A percentile compares a stretch with the other conserved stretches of the same genome.
These are phyloP conservation scores for Alternaria atra DNA, from an alignment of 2,329 filamentous ascomycete species.

Conservation along the genomic window DNA sequence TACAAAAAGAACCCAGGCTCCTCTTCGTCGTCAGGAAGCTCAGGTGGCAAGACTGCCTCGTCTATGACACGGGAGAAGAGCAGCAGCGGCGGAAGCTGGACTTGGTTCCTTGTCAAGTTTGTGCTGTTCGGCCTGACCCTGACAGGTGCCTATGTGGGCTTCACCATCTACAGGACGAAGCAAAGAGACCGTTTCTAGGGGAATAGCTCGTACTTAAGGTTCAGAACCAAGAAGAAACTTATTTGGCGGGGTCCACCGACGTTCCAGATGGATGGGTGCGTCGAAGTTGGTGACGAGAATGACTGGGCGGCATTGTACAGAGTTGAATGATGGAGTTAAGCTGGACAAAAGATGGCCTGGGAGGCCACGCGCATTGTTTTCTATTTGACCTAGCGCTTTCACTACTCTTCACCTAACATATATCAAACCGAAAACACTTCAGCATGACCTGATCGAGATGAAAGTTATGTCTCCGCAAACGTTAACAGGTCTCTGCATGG, in stretches of 20 bases:
- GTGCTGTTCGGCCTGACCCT: constrained; percentile 75
- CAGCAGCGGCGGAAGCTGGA: constrained; percentile 65
- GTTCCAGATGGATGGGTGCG: constrained; percentile 10
- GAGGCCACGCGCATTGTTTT: constrained; percentile 20
- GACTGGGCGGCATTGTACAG: constrained; percentile 29
- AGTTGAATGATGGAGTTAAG: constrained; percentile 24
- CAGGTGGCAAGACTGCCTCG: constrained; percentile 23
- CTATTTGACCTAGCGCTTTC: constrained; percentile 15
- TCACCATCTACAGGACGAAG: constrained; percentile 79
- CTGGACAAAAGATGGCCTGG: constrained; percentile 14
- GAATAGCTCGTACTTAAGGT: constrained; percentile 17
- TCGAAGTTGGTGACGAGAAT: constrained; percentile 15
- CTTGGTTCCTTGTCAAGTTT: constrained; percentile 82
- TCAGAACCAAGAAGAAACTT: constrained; percentile 5
- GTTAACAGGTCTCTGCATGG: constrained; percentile 14
- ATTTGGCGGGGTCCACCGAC: constrained; percentile 2
- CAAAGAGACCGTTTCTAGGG: constrained; percentile 57
- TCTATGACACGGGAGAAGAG: constrained; percentile 57
- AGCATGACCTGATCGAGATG: not conserved
- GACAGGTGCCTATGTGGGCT: constrained; percentile 84
- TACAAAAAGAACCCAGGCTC: constrained; percentile 66
- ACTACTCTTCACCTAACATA: constrained; percentile 16
- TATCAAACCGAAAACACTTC: constrained; percentile 8
- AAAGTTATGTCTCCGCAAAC: constrained; percentile 16
- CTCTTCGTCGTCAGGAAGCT: constrained; percentile 4